These are phyloP conservation scores for Hypoxylon subgilvum DNA, from an alignment of 495 filamentous ascomycete species.

Conservation along the genomic window DNA sequence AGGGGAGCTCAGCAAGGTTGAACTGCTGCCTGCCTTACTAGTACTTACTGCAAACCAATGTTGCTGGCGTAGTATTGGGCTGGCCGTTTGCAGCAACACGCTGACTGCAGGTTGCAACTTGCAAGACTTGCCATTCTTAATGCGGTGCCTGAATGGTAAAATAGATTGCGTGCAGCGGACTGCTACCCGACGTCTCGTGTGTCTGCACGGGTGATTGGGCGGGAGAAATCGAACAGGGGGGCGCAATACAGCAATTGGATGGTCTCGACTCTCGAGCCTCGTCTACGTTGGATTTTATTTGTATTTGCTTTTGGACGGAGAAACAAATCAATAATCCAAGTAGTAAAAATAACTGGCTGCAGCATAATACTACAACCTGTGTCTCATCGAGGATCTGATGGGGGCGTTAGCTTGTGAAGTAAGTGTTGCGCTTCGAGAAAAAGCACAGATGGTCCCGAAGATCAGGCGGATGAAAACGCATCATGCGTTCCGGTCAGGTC, in stretches of 20 bases:
- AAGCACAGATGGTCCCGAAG: conserved; percentile 16
- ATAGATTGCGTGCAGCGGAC: conserved; percentile 32
- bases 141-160: conserved; percentile 32
- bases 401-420: no score
- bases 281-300: conserved; percentile 1
- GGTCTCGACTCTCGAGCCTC: conserved; percentile 17
- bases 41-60: conserved; percentile 4
- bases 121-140: conserved; percentile 5
- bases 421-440: conserved; percentile 15
- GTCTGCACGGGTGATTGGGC: conserved; percentile 24
- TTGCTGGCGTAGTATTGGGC: conserved; percentile 6
- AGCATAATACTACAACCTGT: no score
- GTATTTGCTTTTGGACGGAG: no score
- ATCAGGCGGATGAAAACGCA: conserved; percentile 33
- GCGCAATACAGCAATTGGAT: conserved; percentile 10
- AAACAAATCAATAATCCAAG: background rate
- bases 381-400: background rate
- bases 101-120: conserved; percentile 18
- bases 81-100: background rate
- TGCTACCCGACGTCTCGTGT: conserved; percentile 28
- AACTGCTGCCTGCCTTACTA: no score
- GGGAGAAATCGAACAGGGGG: conserved; percentile 2
- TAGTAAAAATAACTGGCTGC: conserved; percentile 6
- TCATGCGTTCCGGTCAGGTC: conserved; percentile 15
- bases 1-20: background rate